phyloP scores from a whole-genome alignment of 2,329 filamentous ascomycete species.

The Xylaria sp. region DNA sequence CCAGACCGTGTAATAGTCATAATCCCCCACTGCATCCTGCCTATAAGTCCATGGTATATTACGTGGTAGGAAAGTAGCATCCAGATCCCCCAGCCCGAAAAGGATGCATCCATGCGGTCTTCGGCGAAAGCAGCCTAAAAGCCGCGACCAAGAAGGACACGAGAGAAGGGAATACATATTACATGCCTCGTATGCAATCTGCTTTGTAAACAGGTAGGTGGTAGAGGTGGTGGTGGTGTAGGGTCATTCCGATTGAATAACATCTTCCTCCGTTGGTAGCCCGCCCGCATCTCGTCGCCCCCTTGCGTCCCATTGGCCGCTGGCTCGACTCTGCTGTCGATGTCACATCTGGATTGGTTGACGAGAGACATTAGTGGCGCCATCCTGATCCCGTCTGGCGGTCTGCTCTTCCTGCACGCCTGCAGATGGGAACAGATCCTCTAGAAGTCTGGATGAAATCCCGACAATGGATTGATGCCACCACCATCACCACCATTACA shows the following conservation, averaged over 20 bases:
- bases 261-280: not conserved
- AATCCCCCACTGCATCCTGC: not conserved
- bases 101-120: not conserved
- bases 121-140: conserved; percentile 10
- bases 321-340: not conserved
- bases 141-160: too few species aligned
- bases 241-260: not conserved
- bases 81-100: not conserved
- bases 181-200: too few species aligned
- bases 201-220: not conserved
- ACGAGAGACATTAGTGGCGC: conserved; percentile 14
- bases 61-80: too few species aligned
- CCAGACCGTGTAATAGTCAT: not conserved
- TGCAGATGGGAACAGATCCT: conserved; percentile 14
- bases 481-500: too few species aligned
- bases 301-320: not conserved
- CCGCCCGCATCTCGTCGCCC: conserved; percentile 19
- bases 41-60: too few species aligned
- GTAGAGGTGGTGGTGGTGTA: not conserved
- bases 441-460: conserved; percentile 17
- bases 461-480: conserved; percentile 8
- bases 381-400: conserved; percentile 17
- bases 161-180: too few species aligned
- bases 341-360: conserved; percentile 5
- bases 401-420: conserved; percentile 15